Conservation (phyloP, 495 filamentous ascomycete species). For the Aspergillus indologenus region DNA sequence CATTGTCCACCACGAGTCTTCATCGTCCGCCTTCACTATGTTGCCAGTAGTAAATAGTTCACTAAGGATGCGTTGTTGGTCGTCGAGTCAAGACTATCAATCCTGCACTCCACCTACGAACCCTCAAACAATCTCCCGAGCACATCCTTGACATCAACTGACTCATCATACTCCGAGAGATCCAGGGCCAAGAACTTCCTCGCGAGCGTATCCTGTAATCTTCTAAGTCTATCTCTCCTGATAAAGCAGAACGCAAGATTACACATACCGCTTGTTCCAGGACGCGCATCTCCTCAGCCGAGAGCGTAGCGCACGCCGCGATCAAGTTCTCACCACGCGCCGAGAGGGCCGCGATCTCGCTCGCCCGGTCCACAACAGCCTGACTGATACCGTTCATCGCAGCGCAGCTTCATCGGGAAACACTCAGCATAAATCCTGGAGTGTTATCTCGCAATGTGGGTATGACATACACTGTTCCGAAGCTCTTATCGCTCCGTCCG, state of each 20-base stretch:
- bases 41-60: too few relatives aligned
- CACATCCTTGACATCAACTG: conserved; percentile 12
- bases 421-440: neutral
- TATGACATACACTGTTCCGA: conserved; percentile 63
- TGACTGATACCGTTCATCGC: conserved; percentile 76
- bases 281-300: conserved; percentile 54
- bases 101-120: neutral
- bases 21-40: neutral
- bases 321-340: conserved; percentile 74
- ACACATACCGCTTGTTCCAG: conserved; percentile 59
- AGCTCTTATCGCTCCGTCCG: conserved; percentile 76
- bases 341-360: conserved; percentile 65
- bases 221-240: conserved; percentile 4
- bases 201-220: conserved; percentile 31
- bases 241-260: neutral
- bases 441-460: too few relatives aligned
- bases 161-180: conserved; percentile 16
- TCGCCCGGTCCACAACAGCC: conserved; percentile 71
- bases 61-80: too few relatives aligned
- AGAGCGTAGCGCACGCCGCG: conserved; percentile 62
- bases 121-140: conserved; percentile 25
- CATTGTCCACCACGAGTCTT: neutral
- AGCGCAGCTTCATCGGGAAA: conserved; percentile 56
- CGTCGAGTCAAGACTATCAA: conserved; percentile 3
- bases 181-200: conserved; percentile 34